These are phyloP conservation scores for Torulaspora indica DNA, from an alignment of 805 yeast species.

Conservation along the genomic window DNA sequence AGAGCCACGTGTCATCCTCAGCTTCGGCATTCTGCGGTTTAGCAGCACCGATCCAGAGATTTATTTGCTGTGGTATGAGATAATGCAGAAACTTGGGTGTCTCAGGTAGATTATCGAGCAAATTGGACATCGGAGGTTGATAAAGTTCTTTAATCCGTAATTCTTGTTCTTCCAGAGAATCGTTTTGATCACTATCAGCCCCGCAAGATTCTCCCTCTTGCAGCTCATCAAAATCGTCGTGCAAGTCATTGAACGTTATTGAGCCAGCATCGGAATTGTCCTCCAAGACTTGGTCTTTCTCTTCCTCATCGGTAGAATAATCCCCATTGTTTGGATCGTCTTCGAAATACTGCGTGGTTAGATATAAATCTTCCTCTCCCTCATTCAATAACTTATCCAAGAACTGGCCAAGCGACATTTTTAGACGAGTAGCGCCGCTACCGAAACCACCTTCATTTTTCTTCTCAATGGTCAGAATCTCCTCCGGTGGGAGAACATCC, in stretches of 20 bases:
- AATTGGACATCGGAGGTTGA: conserved; percentile 57
- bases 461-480: conserved; percentile 52
- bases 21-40: conserved; percentile 14
- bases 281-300: conserved; percentile 17
- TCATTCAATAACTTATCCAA: conserved; percentile 37
- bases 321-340: conserved; percentile 34
- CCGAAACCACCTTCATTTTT: conserved; percentile 63
- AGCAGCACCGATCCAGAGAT: conserved; percentile 63
- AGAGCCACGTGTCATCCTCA: conserved; percentile 12
- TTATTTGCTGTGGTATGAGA: conserved; percentile 64
- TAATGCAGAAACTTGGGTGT: conserved; percentile 40
- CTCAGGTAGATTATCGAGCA: conserved; percentile 39
- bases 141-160: conserved; percentile 47
- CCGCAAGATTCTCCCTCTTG: conserved; percentile 22
- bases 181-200: conserved; percentile 16
- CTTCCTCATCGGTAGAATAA: conserved; percentile 26
- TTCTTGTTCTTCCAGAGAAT: conserved; percentile 35
- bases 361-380: conserved; percentile 48
- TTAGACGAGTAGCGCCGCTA: conserved; percentile 50
- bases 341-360: conserved; percentile 66
- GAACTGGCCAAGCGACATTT: conserved; percentile 49
- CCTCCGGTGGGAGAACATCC: conserved; percentile 37
- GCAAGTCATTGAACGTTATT: conserved; percentile 21
- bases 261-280: conserved; percentile 22
- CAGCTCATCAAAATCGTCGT: conserved; percentile 30